A percentile compares a stretch with the other conserved stretches of the same genome.
Conservation (phyloP, 768 basidiomycete species). For the Epithele typhae region DNA sequence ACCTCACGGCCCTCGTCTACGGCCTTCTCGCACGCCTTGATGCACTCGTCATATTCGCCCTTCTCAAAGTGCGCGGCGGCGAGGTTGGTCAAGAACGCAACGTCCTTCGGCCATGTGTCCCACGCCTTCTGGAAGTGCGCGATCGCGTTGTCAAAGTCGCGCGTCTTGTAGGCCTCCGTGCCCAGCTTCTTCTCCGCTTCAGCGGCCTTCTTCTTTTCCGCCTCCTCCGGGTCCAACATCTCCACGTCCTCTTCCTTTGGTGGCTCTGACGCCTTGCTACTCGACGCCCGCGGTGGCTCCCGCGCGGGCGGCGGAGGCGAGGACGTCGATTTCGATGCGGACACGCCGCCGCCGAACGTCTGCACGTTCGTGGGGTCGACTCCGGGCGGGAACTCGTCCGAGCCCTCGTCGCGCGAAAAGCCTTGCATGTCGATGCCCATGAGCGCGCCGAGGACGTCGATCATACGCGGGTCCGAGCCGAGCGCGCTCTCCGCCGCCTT, state of each 20-base stretch:
- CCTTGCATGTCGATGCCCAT: slow-evolving; percentile 94
- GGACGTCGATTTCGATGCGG: slow-evolving; percentile 5
- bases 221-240: slow-evolving; percentile 52
- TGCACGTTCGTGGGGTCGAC: slow-evolving; percentile 24
- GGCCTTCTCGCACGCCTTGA: slow-evolving; percentile 93
- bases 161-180: slow-evolving; percentile 78
- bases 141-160: slow-evolving; percentile 75
- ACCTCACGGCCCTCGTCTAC: slow-evolving; percentile 89
- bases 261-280: slow-evolving; percentile 33
- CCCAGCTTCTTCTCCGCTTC: slow-evolving; percentile 78
- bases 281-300: slow-evolving; percentile 33
- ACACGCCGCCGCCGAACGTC: background rate
- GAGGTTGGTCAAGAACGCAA: slow-evolving; percentile 90
- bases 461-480: slow-evolving; percentile 81
- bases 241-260: slow-evolving; percentile 52
- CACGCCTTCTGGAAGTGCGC: slow-evolving; percentile 81
- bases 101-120: slow-evolving; percentile 90
- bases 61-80: slow-evolving; percentile 93
- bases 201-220: slow-evolving; percentile 73
- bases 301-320: slow-evolving; percentile 31
- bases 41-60: slow-evolving; percentile 85
- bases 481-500: slow-evolving; percentile 52
- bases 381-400: slow-evolving; percentile 71
- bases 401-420: slow-evolving; percentile 79
- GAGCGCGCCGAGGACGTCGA: slow-evolving; percentile 85